Base-by-base conservation (phyloP, 1,139 yeast genomes). In the Candida sp. region DNA sequence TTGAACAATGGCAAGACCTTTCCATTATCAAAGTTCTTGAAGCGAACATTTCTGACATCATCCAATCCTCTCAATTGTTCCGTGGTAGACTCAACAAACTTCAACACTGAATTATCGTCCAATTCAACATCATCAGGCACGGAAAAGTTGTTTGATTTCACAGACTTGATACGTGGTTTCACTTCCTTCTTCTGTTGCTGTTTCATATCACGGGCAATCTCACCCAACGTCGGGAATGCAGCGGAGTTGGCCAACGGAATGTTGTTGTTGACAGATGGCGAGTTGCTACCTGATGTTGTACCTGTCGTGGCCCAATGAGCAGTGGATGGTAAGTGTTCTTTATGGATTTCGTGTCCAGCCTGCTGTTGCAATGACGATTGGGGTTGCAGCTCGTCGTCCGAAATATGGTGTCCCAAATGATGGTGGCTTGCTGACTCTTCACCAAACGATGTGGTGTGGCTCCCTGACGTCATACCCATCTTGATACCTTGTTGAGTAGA, bases 401-500 rank as follows among this genome's bases (percentile, higher is more conserved):
- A 56, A 34, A 52, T 56, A 23, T 44, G 49, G 3, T 46, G 47
- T 30, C 41, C 34, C 44, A 43, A 37, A 34, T 44, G 42, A 27
- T 34, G 46, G 11, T 42, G 47, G n/a, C 11, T 32, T 26, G 32
- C 34, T 0, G 48, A 42, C 5, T 47, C 53, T 49, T 49, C 53
- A 4, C 56, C 56, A 50, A 53, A 53, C 17, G 46, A 46, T 9
- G 54, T 53, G 4, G 56, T 44, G 40, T 53, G 56, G 31, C 49
- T 44, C 45, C 60, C 57, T 23, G 62, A 53, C 25, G 57, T 57
- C 77, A 72, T 75, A 41, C 82, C 80, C 83, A 83, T 83, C 66
- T 81, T 83, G 56, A 83, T 78, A 58, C 86, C 85, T 63, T 89
- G 92, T 65, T 90, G 89, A 12, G 96, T 89, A 11, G 93, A 86